Percentiles rank a stretch among this genome's conserved stretches.
Conservation (phyloP, 73 alveolate species). For the Paramecium sonneborni region DNA sequence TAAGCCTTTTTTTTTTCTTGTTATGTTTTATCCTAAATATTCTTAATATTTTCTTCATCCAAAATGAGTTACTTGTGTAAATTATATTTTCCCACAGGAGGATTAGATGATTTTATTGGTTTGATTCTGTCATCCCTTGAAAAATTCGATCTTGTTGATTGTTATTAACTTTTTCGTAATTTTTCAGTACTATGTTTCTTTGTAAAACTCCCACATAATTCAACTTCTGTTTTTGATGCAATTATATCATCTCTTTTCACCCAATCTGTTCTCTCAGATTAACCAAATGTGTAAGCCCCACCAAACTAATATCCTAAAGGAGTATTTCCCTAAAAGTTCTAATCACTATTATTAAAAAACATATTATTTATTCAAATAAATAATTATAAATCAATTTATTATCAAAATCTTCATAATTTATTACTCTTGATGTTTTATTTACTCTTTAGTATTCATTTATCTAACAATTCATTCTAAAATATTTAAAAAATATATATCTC, state of each 20-base stretch:
- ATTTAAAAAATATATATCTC: neutral
- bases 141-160: slow-evolving; percentile 11
- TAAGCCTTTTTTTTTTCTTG: neutral
- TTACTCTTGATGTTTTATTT: neutral
- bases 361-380: neutral
- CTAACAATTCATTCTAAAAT: neutral
- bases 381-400: neutral
- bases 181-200: neutral
- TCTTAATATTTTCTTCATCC: slow-evolving; percentile 23
- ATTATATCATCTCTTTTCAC: neutral
- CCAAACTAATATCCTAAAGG: slow-evolving; percentile 13
- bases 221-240: neutral
- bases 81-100: slow-evolving; percentile 38
- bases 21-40: neutral
- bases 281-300: slow-evolving; percentile 29
- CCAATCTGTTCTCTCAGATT: slow-evolving; percentile 43
- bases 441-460: neutral
- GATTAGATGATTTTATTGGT: neutral
- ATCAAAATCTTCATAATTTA: slow-evolving; percentile 23
- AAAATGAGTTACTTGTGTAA: neutral
- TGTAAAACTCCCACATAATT: neutral
- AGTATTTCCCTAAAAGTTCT: slow-evolving; percentile 25
- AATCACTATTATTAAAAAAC: neutral
- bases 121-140: slow-evolving; percentile 37
- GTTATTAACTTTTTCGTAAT: neutral